A percentile compares a stretch with the other conserved stretches of the same genome.
phyloP scores from a whole-genome alignment of 495 filamentous ascomycete species.

The Aspergillus haitiensis region DNA sequence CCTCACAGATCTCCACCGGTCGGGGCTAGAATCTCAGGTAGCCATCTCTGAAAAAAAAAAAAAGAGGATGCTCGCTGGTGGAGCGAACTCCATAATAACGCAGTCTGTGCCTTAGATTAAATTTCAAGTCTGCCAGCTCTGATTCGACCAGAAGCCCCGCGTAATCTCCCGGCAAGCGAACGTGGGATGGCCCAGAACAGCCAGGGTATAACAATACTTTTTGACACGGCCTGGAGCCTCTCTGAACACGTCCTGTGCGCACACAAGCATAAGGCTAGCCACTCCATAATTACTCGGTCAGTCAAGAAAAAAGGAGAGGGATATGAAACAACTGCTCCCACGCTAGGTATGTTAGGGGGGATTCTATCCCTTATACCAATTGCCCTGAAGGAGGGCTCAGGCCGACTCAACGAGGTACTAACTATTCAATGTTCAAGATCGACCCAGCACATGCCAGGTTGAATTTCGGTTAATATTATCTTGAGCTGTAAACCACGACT shows the following conservation, averaged over 20 bases:
- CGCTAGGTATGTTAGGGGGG: not conserved
- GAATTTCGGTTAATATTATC: no score
- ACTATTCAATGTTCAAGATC: no score
- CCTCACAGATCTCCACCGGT: conserved; percentile 4
- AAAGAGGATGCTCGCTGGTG: conserved; percentile 11
- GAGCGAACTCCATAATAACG: conserved; percentile 1
- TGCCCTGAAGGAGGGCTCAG: not conserved
- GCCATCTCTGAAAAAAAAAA: not conserved
- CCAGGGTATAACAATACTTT: conserved; percentile 5
- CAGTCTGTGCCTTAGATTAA: conserved; percentile 13
- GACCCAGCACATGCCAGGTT: no score
- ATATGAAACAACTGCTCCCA: conserved; percentile 12
- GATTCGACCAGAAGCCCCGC: conserved; percentile 19
- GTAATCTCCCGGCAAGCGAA: conserved; percentile 29
- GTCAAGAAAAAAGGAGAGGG: conserved; percentile 4
- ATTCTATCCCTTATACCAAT: not conserved
- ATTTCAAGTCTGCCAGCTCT: conserved; percentile 2
- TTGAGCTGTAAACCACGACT: no score
- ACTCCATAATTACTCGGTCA: not conserved
- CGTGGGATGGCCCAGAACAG: conserved; percentile 25
- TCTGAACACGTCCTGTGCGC: conserved; percentile 3
- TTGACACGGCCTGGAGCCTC: conserved; percentile 14
- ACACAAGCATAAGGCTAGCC: not conserved
- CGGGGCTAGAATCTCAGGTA: not conserved
- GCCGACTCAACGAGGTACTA: not conserved